Conservation (phyloP, 305 asterid genomes). For the Solanum hybrid region DNA sequence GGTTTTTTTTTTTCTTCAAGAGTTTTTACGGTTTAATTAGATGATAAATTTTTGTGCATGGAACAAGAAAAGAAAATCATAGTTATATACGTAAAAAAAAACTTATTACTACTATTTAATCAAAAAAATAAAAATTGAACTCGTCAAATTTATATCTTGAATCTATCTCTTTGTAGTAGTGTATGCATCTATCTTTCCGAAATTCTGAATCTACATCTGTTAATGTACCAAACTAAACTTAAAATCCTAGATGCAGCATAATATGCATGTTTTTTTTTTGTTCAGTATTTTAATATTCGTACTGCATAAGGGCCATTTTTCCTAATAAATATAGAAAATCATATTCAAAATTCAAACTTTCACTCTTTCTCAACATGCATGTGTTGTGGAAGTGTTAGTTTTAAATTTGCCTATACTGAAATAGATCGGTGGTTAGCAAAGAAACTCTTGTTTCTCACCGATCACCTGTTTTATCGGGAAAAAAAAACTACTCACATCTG, state of each 20-base stretch:
- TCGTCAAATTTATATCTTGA: background rate
- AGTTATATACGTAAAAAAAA: background rate
- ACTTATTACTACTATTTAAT: background rate
- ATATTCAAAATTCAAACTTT: accelerated
- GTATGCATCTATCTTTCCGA: background rate
- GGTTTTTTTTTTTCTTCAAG: background rate
- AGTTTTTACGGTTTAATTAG: background rate
- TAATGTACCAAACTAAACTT: background rate
- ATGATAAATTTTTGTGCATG: background rate
- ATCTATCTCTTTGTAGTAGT: background rate
- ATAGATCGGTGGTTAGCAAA: background rate
- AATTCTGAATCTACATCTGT: background rate
- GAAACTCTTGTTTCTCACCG: background rate
- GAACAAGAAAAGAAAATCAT: background rate
- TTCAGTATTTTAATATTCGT: too few relatives aligned
- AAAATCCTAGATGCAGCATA: background rate
- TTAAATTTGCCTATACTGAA: background rate
- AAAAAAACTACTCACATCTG: accelerated
- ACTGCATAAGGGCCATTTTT: too few relatives aligned
- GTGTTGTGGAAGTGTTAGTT: background rate
- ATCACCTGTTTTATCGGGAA: background rate
- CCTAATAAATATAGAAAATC: background rate
- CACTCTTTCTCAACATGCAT: background rate
- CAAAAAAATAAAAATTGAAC: too few relatives aligned
- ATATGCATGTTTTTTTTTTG: background rate